These are phyloP conservation scores for Verticillium isaacii DNA, from an alignment of 2,329 filamentous ascomycete species.

Conservation along the genomic window DNA sequence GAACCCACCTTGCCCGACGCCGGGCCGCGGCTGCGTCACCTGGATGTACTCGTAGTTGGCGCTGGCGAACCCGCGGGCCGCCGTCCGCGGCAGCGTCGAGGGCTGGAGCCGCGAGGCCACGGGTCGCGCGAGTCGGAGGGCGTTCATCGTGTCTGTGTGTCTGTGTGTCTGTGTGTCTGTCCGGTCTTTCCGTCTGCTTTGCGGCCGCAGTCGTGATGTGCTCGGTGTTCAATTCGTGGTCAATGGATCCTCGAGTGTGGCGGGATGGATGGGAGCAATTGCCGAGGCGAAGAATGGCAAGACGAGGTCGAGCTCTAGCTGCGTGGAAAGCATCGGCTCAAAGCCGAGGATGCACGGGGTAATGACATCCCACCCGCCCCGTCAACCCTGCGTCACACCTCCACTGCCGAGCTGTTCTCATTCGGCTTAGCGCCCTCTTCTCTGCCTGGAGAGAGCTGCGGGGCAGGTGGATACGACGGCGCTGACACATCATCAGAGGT, in stretches of 20 bases:
- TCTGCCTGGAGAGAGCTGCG: too few relatives aligned
- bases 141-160: conserved; percentile 36
- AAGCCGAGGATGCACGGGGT: conserved; percentile 5
- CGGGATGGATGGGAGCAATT: background rate
- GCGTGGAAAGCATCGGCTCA: conserved; percentile 3
- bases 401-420: background rate
- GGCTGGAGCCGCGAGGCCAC: conserved; percentile 55
- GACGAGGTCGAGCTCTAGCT: background rate
- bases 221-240: background rate
- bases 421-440: background rate
- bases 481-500: too few relatives aligned
- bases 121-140: conserved; percentile 55
- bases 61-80: conserved; percentile 48
- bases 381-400: background rate
- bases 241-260: background rate
- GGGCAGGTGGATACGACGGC: too few relatives aligned
- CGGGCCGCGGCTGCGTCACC: conserved; percentile 77
- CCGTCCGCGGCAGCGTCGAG: conserved; percentile 51
- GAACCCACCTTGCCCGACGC: conserved; percentile 76
- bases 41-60: conserved; percentile 73
- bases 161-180: background rate
- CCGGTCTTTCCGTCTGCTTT: too few relatives aligned
- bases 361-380: background rate
- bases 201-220: background rate
- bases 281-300: background rate